A percentile compares a stretch with the other conserved stretches of the same genome.
phyloP scores from a whole-genome alignment of 768 basidiomycete genomes.

The Coprinopsis marcescibilis region DNA sequence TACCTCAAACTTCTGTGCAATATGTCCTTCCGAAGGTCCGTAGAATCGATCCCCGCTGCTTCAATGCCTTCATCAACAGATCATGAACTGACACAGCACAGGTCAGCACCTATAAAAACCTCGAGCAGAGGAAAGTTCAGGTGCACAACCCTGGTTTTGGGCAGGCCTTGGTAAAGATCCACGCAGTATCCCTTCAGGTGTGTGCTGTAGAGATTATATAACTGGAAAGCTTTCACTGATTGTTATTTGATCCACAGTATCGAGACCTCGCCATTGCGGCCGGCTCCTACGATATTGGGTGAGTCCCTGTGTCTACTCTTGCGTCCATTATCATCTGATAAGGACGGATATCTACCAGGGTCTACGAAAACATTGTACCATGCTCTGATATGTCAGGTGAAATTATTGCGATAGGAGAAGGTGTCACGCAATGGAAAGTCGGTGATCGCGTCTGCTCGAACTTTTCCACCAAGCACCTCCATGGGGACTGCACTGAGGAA shows the following conservation, averaged over 20 bases:
- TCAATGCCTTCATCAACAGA: too few relatives aligned
- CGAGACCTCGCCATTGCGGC: slow-evolving; percentile 43
- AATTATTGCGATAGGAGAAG: slow-evolving; percentile 40
- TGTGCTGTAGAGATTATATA: background rate
- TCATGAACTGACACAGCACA: background rate
- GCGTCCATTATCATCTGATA: background rate
- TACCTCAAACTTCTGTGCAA: too few relatives aligned
- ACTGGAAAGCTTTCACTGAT: background rate
- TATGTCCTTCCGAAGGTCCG: background rate
- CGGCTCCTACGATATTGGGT: slow-evolving; percentile 33
- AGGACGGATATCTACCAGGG: slow-evolving; percentile 5
- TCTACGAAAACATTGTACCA: slow-evolving; percentile 25
- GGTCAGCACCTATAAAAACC: slow-evolving; percentile 18
- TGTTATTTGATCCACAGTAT: slow-evolving; percentile 26
- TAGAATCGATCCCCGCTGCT: too few relatives aligned
- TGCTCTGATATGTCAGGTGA: slow-evolving; percentile 55
- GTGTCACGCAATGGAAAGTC: slow-evolving; percentile 41
- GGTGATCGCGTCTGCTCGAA: slow-evolving; percentile 57
- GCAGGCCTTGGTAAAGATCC: slow-evolving; percentile 51
- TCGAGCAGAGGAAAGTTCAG: slow-evolving; percentile 21
- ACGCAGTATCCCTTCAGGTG: slow-evolving; percentile 53
- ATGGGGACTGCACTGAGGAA: slow-evolving; percentile 34
- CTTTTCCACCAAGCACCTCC: slow-evolving; percentile 41
- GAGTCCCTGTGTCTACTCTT: background rate
- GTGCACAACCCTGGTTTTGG: slow-evolving; percentile 30